Evolutionary conservation across 129 eudicot species (phyloP), one percentile per base, ranked within the genome.

Genomic region (Oenanthe sinensis): DNA sequence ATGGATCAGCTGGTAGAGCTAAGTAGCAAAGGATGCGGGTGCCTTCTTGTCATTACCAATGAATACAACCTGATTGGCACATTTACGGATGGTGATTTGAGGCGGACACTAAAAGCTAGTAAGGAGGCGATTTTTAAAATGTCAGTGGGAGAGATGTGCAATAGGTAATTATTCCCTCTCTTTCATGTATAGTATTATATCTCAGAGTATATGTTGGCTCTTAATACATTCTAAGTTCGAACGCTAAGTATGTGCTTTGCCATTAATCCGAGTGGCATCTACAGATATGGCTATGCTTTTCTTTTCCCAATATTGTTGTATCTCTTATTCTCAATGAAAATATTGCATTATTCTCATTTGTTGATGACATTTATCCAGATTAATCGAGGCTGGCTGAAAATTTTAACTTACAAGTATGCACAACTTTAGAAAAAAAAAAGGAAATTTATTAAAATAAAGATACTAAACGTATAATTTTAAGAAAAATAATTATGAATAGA

Each of bases 1-100:
- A 95, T 95, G 98, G 97, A 95, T 85, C 97, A 91, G 80, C 84
- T 95, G 26, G 96, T 95, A 17, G 97, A 95, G 90, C 83, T 95
- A 73, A 91, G 94, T 10, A 90, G 97, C 63, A 91, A 91, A 90
- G 98, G 97, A 30, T 95, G 98, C 33, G 98, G 98, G 20, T 95
- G 98, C 50, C 97, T 95, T 67, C 97, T 95, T 71, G 96, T 95
- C 45, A 82, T 91, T 71, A 93, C 90, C 44, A 89, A 91, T 33
- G 85, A 85, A 14, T 80, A 86, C 81, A 93, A 87, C 73, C 86
- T 95, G 71, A 84, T 95, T 0, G 98, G 98, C 17, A 95, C 98
- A 36, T 95, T 95, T 37, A 95, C 98, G 6, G 98, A 95, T 87
- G 98, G 97, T 47, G 98, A 95, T 82, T 82, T 95, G 77, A 79